phyloP scores from a whole-genome alignment of 768 basidiomycete species.

The Mrakia gelida region DNA sequence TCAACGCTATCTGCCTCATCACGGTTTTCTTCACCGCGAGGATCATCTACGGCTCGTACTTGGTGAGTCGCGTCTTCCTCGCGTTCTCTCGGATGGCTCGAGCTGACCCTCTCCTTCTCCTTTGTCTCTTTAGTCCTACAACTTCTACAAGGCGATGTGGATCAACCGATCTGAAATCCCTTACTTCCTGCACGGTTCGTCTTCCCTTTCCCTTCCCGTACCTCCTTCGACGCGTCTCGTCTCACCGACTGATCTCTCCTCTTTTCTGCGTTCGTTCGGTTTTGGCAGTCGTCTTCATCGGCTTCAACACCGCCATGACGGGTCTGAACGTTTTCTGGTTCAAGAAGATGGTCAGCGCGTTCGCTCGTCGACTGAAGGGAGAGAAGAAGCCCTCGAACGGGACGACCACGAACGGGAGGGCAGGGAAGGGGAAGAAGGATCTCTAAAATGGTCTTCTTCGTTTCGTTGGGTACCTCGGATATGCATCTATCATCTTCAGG shows the following conservation, averaged over 20 bases:
- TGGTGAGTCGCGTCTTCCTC: not conserved
- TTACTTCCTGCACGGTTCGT: not conserved
- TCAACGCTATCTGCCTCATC: not conserved
- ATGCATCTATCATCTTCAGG: not conserved
- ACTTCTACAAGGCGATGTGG: not conserved
- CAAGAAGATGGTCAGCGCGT: not conserved
- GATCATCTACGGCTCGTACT: not conserved
- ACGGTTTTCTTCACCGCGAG: not conserved
- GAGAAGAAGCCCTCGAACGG: not conserved
- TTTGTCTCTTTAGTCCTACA: not conserved
- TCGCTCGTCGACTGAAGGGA: not conserved
- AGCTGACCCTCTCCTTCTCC: not conserved
- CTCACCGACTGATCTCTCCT: not conserved
- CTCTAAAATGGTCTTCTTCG: not conserved
- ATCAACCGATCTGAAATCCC: not conserved
- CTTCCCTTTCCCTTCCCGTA: not conserved
- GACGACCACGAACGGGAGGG: not conserved
- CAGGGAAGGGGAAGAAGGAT: not conserved
- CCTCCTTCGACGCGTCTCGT: not conserved
- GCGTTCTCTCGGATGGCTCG: not conserved
- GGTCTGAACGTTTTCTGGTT: not conserved
- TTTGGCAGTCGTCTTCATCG: not conserved
- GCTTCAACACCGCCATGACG: constrained; percentile 3
- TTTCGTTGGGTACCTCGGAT: not conserved
- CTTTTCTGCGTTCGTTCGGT: too few species aligned